Evolutionary conservation across 495 filamentous ascomycete species (phyloP).

Genomic region (Corynascus novoguineensis): DNA sequence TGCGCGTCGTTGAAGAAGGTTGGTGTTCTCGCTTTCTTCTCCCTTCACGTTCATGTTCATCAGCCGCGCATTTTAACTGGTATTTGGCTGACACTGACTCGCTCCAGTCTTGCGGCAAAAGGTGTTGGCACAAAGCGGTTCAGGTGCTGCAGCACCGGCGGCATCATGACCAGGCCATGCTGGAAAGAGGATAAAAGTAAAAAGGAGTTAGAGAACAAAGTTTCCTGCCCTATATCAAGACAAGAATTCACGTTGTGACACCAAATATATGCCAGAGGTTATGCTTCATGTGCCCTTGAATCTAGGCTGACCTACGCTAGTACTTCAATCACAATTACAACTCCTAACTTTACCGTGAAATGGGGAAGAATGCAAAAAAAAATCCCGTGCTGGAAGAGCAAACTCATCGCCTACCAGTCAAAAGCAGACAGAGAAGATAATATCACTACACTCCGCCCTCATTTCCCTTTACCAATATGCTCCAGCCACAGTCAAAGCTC

Average conservation of each 20-base stretch:
- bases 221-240: no score
- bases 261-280: background rate
- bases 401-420: background rate
- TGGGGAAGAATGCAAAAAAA: background rate
- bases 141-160: conserved; percentile 11
- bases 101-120: conserved; percentile 54
- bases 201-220: no score
- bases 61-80: background rate
- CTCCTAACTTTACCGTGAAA: background rate
- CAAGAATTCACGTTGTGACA: no score
- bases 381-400: background rate
- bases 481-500: background rate
- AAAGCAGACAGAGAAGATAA: background rate
- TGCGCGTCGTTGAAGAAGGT: conserved; percentile 87
- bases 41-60: background rate
- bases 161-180: conserved; percentile 15
- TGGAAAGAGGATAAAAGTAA: background rate
- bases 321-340: background rate
- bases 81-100: background rate
- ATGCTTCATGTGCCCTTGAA: no score
- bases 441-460: background rate
- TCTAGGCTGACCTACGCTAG: no score
- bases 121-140: conserved; percentile 33
- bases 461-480: background rate
- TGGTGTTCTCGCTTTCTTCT: conserved; percentile 21